Evolutionary conservation across 495 filamentous ascomycete species (phyloP).

Genomic region (Xylaria intraflava): DNA sequence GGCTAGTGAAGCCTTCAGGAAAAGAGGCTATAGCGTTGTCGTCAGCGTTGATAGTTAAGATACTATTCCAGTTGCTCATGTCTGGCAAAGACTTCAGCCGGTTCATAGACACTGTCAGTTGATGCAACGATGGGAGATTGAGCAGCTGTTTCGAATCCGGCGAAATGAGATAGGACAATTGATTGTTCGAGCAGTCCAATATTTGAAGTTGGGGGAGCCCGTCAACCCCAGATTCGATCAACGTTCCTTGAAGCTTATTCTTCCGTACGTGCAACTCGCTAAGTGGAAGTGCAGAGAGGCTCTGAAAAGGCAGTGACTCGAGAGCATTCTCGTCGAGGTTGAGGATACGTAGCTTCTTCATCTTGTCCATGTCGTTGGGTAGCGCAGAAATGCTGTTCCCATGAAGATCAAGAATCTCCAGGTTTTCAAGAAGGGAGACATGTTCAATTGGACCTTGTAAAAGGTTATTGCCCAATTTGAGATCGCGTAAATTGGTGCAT

Average conservation of each 20-base stretch:
- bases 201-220: slow-evolving; percentile 57
- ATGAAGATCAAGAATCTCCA: slow-evolving; percentile 77
- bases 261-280: slow-evolving; percentile 69
- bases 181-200: slow-evolving; percentile 72
- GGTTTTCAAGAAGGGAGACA: slow-evolving; percentile 51
- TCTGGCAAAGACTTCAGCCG: slow-evolving; percentile 64
- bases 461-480: slow-evolving; percentile 75
- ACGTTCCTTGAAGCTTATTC: slow-evolving; percentile 66
- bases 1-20: slow-evolving; percentile 63
- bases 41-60: slow-evolving; percentile 67
- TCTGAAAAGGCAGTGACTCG: slow-evolving; percentile 58
- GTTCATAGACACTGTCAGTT: slow-evolving; percentile 69
- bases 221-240: slow-evolving; percentile 57
- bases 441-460: slow-evolving; percentile 58
- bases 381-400: slow-evolving; percentile 72
- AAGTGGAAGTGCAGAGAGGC: slow-evolving; percentile 59
- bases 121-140: slow-evolving; percentile 62
- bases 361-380: slow-evolving; percentile 56
- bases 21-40: slow-evolving; percentile 71
- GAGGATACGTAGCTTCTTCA: slow-evolving; percentile 62
- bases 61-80: slow-evolving; percentile 60
- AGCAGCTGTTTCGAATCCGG: slow-evolving; percentile 18
- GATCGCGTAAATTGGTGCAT: slow-evolving; percentile 62
- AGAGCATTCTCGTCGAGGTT: slow-evolving; percentile 75
- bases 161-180: slow-evolving; percentile 46